Evolutionary conservation across 1,284 basidiomycete genomes (phyloP), one percentile per base, ranked within the genome.

Genomic region (Coniophora puteana): DNA sequence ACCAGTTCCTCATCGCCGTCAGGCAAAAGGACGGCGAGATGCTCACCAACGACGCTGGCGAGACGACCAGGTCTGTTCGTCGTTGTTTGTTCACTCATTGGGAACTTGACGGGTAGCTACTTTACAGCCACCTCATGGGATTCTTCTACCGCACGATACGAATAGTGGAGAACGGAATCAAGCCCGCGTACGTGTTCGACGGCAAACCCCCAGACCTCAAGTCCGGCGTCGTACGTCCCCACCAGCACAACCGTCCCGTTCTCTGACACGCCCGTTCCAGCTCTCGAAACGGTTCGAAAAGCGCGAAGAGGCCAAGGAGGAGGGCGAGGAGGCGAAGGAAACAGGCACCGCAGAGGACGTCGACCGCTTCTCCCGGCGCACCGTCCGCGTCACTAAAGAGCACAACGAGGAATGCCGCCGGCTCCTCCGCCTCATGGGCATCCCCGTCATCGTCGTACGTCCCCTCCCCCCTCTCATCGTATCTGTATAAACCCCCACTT

Each of bases 121-220:
- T n/a, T 21, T 44, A 12, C 41, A 84, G 93, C 67, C 95, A 99
- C 66, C 72, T 99, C 13, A 97, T 99, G 89, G 95, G 95, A 0
- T 90, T 98, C 67, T 99, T 99, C 69, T 98, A 98, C 59, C 81
- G 95, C 23, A 96, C 93, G 1, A 90, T 97, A 46, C 80, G 96
- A 17, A 99, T 99, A 69, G 92, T 96, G n/a, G 96, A 99, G 65
- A 93, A 96, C 53, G 96, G 96, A 4, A 93, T 99, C 60, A 99
- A 99, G 61, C 95, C 95, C 1, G 89, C 88, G 36, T 99, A 98
- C 64, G 92, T 99, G 17, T 99, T 99, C 54, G 96, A 99, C 65
- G 96, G 96, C 8, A 96, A 95, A 62, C 96, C 95, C 1, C 95
- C 95, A 36, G 93, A 98, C 48, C 69, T 99, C 63, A 99, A 99